These are phyloP conservation scores for Seminavis robusta DNA, from an alignment of 108 stramenopile genomes.

Conservation along the genomic window DNA sequence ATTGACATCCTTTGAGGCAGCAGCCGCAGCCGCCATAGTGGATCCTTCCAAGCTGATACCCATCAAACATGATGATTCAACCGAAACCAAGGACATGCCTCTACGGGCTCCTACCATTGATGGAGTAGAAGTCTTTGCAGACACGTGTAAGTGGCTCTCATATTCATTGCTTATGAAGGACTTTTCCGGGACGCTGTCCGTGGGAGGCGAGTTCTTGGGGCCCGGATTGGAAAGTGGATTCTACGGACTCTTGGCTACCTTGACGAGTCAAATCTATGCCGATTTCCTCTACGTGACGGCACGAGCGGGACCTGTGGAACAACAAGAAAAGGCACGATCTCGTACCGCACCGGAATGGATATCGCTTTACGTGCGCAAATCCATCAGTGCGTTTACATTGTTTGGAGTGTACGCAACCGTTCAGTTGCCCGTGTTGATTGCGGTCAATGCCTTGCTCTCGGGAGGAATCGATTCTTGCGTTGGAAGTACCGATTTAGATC, in stretches of 20 bases:
- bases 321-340: slow-evolving; percentile 44
- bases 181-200: slow-evolving; percentile 37
- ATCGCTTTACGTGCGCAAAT: slow-evolving; percentile 45
- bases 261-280: slow-evolving; percentile 69
- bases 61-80: neutral
- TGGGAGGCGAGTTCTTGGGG: slow-evolving; percentile 25
- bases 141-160: slow-evolving; percentile 74
- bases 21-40: slow-evolving; percentile 1
- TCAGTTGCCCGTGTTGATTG: slow-evolving; percentile 39
- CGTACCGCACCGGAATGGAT: slow-evolving; percentile 51
- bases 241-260: slow-evolving; percentile 57
- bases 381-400: slow-evolving; percentile 49
- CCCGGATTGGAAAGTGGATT: slow-evolving; percentile 56
- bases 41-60: neutral
- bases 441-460: slow-evolving; percentile 46
- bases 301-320: slow-evolving; percentile 48
- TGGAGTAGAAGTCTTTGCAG: slow-evolving; percentile 69
- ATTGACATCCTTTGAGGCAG: neutral
- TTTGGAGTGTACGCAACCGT: slow-evolving; percentile 75
- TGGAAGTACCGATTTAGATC: slow-evolving; percentile 50
- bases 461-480: slow-evolving; percentile 66
- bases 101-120: slow-evolving; percentile 31
- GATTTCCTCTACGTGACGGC: slow-evolving; percentile 50
- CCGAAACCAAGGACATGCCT: neutral
- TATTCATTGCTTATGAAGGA: slow-evolving; percentile 62